A percentile compares a stretch with the other conserved stretches of the same genome.
These are phyloP conservation scores for Talaromyces pinophilus DNA, from an alignment of 2,329 filamentous ascomycete genomes.

Conservation along the genomic window DNA sequence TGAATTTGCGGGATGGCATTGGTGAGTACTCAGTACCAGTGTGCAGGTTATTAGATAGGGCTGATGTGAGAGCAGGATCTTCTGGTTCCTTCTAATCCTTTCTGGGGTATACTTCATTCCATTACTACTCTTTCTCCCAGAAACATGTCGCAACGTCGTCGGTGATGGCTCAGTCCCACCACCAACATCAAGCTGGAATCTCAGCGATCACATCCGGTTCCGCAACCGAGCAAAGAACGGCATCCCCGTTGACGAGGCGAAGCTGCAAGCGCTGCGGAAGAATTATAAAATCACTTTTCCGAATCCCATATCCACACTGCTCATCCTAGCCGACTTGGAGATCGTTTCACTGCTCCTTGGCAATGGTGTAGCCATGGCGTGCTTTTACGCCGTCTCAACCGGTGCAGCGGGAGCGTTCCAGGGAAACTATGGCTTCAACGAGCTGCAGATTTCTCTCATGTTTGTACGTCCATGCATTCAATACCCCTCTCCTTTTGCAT, in stretches of 20 bases:
- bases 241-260: conserved; percentile 1
- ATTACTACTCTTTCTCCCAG: conserved; percentile 39
- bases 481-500: no score
- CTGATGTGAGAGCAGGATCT: conserved; percentile 30
- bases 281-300: conserved; percentile 25
- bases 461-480: conserved; percentile 28
- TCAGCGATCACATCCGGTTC: conserved; percentile 30
- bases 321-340: conserved; percentile 38
- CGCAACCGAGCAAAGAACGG: conserved; percentile 21
- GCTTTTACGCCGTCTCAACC: conserved; percentile 46
- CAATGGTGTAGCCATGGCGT: conserved; percentile 33
- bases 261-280: neutral
- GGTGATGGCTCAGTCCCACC: conserved; percentile 41
- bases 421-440: conserved; percentile 40
- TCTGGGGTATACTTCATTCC: conserved; percentile 40
- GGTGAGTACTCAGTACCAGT: neutral
- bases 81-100: conserved; percentile 35
- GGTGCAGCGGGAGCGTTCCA: conserved; percentile 32
- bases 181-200: conserved; percentile 35
- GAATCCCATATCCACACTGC: conserved; percentile 43
- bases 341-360: conserved; percentile 41
- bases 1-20: conserved; percentile 41
- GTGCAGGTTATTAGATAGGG: neutral
- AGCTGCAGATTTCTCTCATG: conserved; percentile 44
- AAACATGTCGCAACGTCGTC: conserved; percentile 41